A percentile compares a stretch with the other conserved stretches of the same genome.
Conservation (phyloP, 2,329 filamentous ascomycete species). For the Cladobotryum mycophilum region DNA sequence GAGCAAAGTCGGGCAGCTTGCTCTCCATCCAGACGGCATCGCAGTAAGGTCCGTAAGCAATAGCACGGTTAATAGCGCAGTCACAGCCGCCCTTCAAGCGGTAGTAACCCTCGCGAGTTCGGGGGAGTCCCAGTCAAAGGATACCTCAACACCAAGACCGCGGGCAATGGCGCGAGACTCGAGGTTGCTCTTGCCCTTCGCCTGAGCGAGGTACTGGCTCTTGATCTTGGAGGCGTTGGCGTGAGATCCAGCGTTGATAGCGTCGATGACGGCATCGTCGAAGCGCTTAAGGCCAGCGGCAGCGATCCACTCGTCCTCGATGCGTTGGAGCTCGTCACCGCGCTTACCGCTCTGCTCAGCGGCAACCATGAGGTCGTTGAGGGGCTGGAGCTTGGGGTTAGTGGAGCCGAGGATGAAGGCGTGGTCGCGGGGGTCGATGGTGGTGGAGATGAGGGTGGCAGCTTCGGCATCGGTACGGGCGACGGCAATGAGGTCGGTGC, state of each 20-base stretch:
- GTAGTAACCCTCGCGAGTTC: slow-evolving; percentile 94
- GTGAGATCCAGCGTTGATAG: slow-evolving; percentile 63
- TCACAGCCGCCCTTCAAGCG: slow-evolving; percentile 85
- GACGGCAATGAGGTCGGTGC: slow-evolving; percentile 79
- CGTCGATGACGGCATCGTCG: slow-evolving; percentile 79
- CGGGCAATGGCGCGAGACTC: slow-evolving; percentile 79
- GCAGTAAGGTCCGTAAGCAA: slow-evolving; percentile 87
- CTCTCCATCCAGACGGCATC: slow-evolving; percentile 99
- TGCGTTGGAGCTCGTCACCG: slow-evolving; percentile 75
- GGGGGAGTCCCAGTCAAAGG: slow-evolving; percentile 93
- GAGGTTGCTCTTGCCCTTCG: slow-evolving; percentile 77
- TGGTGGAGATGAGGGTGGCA: slow-evolving; percentile 92
- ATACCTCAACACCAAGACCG: slow-evolving; percentile 68
- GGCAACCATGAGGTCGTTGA: slow-evolving; percentile 84
- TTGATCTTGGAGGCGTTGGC: slow-evolving; percentile 65
- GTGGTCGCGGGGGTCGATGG: slow-evolving; percentile 93
- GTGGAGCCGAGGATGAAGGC: slow-evolving; percentile 86
- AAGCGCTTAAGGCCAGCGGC: slow-evolving; percentile 81
- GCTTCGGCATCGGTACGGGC: slow-evolving; percentile 97
- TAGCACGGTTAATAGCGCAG: slow-evolving; percentile 82
- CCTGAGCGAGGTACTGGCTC: slow-evolving; percentile 57
- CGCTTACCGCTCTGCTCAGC: slow-evolving; percentile 77
- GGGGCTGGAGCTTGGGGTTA: slow-evolving; percentile 74
- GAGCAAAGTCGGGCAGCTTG: slow-evolving; percentile 84
- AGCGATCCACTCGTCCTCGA: slow-evolving; percentile 82